Conservation (phyloP, 2,329 filamentous ascomycete species). For the Ascochyta koolunga region DNA sequence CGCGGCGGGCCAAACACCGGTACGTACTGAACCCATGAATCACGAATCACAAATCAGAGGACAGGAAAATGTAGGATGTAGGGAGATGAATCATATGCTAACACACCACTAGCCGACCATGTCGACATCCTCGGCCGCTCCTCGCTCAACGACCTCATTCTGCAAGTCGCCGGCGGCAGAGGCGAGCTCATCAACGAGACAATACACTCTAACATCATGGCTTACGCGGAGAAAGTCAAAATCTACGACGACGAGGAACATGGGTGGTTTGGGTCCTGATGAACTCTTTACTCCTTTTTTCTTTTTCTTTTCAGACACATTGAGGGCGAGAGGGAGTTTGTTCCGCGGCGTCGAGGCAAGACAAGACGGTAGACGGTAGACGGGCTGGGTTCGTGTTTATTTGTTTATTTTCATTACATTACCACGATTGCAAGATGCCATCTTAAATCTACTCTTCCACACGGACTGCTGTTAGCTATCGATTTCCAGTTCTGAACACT, state of each 20-base stretch:
- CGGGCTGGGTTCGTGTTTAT: too few relatives aligned
- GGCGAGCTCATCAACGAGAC: slow-evolving; percentile 79
- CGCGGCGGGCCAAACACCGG: slow-evolving; percentile 71
- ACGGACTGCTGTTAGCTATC: too few relatives aligned
- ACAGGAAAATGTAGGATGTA: neutral
- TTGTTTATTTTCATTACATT: too few relatives aligned
- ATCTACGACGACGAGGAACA: slow-evolving; percentile 66
- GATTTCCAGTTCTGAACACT: too few relatives aligned
- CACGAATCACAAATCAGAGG: neutral
- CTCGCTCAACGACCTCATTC: slow-evolving; percentile 86
- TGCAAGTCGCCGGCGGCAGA: slow-evolving; percentile 83
- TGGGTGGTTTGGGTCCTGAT: slow-evolving; percentile 1
- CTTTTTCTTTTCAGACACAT: too few relatives aligned
- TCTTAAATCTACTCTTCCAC: too few relatives aligned
- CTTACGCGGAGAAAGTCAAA: slow-evolving; percentile 83
- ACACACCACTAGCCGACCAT: slow-evolving; percentile 70
- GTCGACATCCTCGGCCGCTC: slow-evolving; percentile 93
- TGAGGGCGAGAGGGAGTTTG: too few relatives aligned
- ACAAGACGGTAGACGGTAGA: too few relatives aligned
- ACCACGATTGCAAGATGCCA: too few relatives aligned
- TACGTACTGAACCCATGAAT: slow-evolving; percentile 43
- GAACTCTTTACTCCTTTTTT: too few relatives aligned
- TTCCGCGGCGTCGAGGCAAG: too few relatives aligned
- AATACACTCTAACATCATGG: slow-evolving; percentile 78
- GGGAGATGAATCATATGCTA: slow-evolving; percentile 1